Evolutionary conservation across 1,284 basidiomycete genomes (phyloP), one percentile per base, ranked within the genome.

Genomic region (Cryptococcus hybrid): DNA sequence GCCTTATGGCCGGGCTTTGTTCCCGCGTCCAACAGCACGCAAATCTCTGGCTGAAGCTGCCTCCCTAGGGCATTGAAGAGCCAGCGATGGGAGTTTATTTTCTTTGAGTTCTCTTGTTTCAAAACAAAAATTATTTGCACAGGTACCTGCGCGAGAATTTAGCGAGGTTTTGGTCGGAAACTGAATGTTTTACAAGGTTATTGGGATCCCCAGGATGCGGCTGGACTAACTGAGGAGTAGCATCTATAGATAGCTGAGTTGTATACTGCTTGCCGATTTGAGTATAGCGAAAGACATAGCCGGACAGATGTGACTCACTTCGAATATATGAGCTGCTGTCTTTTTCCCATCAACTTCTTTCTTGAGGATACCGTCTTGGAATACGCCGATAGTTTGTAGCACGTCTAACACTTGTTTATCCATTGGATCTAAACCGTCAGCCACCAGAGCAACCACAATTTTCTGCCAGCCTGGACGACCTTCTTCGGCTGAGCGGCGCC

Each of bases 91-190:
- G 76, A 92, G 72, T 95, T 96, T 80, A 96, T 95, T 82, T 96
- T 96, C 82, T 96, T 96, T 72, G 92, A 88, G 78, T 98, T 98
- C 81, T 96, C 92, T 39, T 92, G 92, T 80, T 98, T 98, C 66
- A 98, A 81, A 56, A 93, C 88, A 62, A 98, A 86, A 64, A 98
- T 96, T 67, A 98, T 89, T 74, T 96, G 92, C 2, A 98, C 93
- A 0, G 95, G 95, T 1, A 97, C 67, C 62, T 66, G 47, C 46
- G 3, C 6, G 30, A n/a, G 9, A 24, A 35, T 48, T 15, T 43
- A 48, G 9, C 9, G 11, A n/a, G 15, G 24, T 7, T 13, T 38
- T 8, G 8, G 24, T 24, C 9, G 18, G 11, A 15, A 35, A 44
- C 8, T 13, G 34, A 24, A n/a, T 15, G 13, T n/a, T 6, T 9